These are phyloP conservation scores for Colletotrichum scovillei DNA, from an alignment of 2,329 filamentous ascomycete species.

Conservation along the genomic window DNA sequence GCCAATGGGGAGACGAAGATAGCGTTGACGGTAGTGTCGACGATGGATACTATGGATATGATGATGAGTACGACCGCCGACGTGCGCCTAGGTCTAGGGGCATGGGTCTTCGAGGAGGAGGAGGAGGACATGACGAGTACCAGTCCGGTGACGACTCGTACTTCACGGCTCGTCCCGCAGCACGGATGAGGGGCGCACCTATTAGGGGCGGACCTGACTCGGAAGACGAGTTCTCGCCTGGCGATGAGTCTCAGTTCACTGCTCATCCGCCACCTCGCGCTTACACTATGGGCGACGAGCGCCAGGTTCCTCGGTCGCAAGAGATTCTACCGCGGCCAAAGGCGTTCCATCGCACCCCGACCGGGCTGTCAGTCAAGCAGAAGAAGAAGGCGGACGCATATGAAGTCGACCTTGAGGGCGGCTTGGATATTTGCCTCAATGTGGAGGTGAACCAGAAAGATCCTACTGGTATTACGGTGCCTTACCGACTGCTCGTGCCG, in stretches of 20 bases:
- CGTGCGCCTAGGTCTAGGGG: slow-evolving; percentile 32
- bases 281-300: slow-evolving; percentile 44
- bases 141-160: slow-evolving; percentile 67
- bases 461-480: slow-evolving; percentile 86
- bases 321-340: slow-evolving; percentile 35
- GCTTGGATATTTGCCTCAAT: slow-evolving; percentile 88
- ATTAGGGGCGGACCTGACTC: slow-evolving; percentile 12
- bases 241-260: slow-evolving; percentile 17
- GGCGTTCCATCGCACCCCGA: slow-evolving; percentile 76
- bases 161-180: slow-evolving; percentile 58
- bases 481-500: slow-evolving; percentile 89
- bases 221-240: slow-evolving; percentile 26
- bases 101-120: slow-evolving; percentile 51
- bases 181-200: slow-evolving; percentile 26
- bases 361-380: slow-evolving; percentile 73
- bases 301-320: slow-evolving; percentile 28
- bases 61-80: slow-evolving; percentile 38
- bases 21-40: slow-evolving; percentile 47
- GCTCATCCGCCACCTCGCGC: slow-evolving; percentile 27
- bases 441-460: slow-evolving; percentile 89
- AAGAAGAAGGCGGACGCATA: slow-evolving; percentile 63
- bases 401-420: slow-evolving; percentile 82
- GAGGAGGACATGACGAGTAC: slow-evolving; percentile 57
- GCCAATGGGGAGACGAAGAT: slow-evolving; percentile 60
- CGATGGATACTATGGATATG: slow-evolving; percentile 39